Percentiles rank a stretch among this genome's conserved stretches.
Evolutionary conservation across 1,139 yeast genomes (phyloP).

Genomic region (Blastobotrys serpentis): DNA sequence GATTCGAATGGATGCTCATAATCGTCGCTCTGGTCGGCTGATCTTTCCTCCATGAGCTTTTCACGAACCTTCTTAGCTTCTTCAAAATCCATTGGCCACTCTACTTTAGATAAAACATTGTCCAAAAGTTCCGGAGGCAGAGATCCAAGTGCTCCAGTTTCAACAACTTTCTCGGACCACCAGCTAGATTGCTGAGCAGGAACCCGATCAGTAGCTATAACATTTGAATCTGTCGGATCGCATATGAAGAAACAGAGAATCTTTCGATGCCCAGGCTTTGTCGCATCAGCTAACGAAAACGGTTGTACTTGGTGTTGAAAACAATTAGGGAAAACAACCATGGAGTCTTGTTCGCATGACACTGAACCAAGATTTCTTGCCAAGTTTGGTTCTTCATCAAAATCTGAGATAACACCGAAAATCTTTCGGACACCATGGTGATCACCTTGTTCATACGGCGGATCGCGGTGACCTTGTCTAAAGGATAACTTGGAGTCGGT

Average conservation of each 20-base stretch:
- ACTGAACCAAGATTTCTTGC: no score
- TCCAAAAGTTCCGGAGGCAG: not conserved
- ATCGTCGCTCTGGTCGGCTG: no score
- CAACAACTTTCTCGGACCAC: not conserved
- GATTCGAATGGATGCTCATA: no score
- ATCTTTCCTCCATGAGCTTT: conserved; percentile 42
- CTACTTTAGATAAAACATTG: not conserved
- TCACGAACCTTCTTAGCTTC: conserved; percentile 37
- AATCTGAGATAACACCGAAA: no score
- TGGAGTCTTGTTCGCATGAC: conserved; percentile 35
- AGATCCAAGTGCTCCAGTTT: not conserved
- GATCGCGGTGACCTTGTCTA: no score
- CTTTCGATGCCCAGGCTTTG: conserved; percentile 44
- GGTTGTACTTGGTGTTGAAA: conserved; percentile 46
- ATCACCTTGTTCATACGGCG: no score
- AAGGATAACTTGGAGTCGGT: no score
- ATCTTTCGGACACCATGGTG: no score
- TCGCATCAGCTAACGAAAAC: conserved; percentile 41
- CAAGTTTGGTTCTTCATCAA: no score
- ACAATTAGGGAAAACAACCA: conserved; percentile 44
- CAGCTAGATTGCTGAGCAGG: conserved; percentile 47
- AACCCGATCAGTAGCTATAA: conserved; percentile 39
- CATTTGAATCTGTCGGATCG: conserved; percentile 39
- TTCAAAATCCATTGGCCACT: conserved; percentile 25
- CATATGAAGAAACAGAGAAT: conserved; percentile 45